phyloP scores from a whole-genome alignment of 1,284 basidiomycete species.

The Pterula multifida region DNA sequence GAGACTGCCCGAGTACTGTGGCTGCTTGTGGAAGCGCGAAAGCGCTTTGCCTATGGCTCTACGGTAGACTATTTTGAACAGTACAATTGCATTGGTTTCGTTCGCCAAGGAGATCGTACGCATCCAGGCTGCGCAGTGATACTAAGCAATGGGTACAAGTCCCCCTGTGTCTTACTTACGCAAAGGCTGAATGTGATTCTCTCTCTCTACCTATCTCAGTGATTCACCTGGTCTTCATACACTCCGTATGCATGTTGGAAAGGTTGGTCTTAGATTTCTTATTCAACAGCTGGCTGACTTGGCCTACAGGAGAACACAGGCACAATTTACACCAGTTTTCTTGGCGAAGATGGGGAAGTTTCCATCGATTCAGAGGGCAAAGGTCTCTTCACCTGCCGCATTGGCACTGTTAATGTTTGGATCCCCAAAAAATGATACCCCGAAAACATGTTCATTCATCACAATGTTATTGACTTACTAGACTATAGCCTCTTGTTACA shows the following conservation, averaged over 20 bases:
- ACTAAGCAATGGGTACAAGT: constrained; percentile 47
- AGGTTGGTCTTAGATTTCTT: background rate
- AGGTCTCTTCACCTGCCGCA: constrained; percentile 46
- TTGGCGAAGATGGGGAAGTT: constrained; percentile 31
- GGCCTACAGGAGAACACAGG: constrained; percentile 26
- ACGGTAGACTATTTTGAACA: constrained; percentile 46
- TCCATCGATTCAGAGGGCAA: constrained; percentile 37
- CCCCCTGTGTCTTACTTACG: constrained; percentile 3
- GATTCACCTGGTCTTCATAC: background rate
- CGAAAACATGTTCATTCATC: no score
- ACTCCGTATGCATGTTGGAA: constrained; percentile 1
- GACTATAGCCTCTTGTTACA: no score
- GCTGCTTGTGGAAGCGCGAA: constrained; percentile 45
- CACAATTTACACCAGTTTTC: constrained; percentile 31
- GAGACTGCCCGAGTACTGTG: constrained; percentile 36
- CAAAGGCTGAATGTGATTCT: no score
- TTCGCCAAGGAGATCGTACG: constrained; percentile 41
- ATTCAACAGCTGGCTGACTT: constrained; percentile 2
- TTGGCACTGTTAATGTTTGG: constrained; percentile 48
- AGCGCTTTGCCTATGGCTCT: constrained; percentile 50
- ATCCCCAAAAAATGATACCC: constrained; percentile 18
- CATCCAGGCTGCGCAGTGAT: constrained; percentile 53
- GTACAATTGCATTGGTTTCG: constrained; percentile 62
- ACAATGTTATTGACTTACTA: no score
- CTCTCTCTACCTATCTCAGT: no score